phyloP scores from a whole-genome alignment of 2,329 filamentous ascomycete species.

The Penicillium occitanis region DNA sequence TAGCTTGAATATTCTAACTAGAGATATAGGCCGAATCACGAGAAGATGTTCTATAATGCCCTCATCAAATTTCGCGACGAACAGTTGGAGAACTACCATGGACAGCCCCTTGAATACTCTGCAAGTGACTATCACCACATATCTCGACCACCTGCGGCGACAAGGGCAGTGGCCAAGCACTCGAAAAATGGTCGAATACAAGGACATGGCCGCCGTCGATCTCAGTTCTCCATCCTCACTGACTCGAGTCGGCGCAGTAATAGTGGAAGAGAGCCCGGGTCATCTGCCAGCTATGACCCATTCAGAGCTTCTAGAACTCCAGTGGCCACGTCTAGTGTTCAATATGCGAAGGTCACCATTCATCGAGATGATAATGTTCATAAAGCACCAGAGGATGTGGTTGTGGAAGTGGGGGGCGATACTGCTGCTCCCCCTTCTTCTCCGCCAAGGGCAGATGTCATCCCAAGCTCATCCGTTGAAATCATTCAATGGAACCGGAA shows the following conservation, averaged over 20 bases:
- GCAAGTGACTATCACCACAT: slow-evolving; percentile 89
- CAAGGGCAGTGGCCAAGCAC: slow-evolving; percentile 34
- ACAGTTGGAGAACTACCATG: slow-evolving; percentile 79
- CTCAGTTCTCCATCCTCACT: slow-evolving; percentile 58
- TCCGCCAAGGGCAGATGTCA: slow-evolving; percentile 16
- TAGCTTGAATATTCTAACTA: background rate
- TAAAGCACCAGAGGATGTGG: slow-evolving; percentile 23
- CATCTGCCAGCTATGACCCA: slow-evolving; percentile 71
- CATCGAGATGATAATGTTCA: slow-evolving; percentile 51
- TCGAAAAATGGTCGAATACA: slow-evolving; percentile 32
- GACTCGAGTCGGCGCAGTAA: slow-evolving; percentile 52
- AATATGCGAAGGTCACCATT: slow-evolving; percentile 67
- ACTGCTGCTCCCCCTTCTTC: slow-evolving; percentile 15
- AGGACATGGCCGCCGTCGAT: slow-evolving; percentile 45
- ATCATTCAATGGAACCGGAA: slow-evolving; percentile 35
- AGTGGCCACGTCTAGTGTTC: slow-evolving; percentile 51
- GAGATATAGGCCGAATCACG: slow-evolving; percentile 72
- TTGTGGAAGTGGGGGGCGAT: slow-evolving; percentile 12
- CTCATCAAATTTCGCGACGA: slow-evolving; percentile 79
- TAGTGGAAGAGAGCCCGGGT: slow-evolving; percentile 50
- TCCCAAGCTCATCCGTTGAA: slow-evolving; percentile 33
- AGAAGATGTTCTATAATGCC: slow-evolving; percentile 89
- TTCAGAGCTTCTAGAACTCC: slow-evolving; percentile 68
- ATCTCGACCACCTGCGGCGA: slow-evolving; percentile 32
- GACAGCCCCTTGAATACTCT: slow-evolving; percentile 75